These are phyloP conservation scores for Rhodomyrtus tomentosa DNA, from an alignment of 345 rosid species.

Conservation along the genomic window DNA sequence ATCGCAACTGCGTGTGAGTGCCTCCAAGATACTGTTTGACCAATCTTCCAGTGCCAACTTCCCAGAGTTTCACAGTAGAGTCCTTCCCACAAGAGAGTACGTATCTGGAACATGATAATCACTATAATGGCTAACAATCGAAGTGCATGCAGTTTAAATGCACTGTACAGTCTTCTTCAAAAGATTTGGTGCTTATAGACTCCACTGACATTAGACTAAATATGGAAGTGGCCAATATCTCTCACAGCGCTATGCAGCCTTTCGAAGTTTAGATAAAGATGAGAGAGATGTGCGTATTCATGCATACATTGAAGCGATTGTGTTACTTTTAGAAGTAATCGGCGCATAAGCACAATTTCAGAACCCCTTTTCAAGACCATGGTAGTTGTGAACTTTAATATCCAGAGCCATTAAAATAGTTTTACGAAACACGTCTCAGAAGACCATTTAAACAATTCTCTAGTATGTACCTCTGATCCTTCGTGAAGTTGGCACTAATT, in stretches of 20 bases:
- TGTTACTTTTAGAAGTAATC: neutral
- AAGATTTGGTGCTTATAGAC: neutral
- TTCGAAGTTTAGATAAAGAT: neutral
- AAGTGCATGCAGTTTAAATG: neutral
- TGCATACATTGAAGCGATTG: neutral
- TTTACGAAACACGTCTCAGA: neutral
- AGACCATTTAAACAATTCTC: neutral
- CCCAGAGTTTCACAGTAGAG: constrained; percentile 73
- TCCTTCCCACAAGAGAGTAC: constrained; percentile 80
- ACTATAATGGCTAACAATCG: neutral
- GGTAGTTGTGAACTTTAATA: neutral
- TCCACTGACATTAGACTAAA: neutral
- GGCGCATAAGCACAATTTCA: neutral
- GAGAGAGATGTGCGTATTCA: neutral
- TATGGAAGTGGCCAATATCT: neutral
- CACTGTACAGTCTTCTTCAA: neutral
- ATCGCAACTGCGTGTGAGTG: constrained; percentile 42
- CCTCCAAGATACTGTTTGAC: constrained; percentile 72
- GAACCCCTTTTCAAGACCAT: neutral
- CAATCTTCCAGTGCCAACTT: constrained; percentile 63
- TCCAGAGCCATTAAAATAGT: neutral
- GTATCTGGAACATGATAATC: constrained; percentile 30
- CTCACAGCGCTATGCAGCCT: neutral
- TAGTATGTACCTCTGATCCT: constrained; percentile 57
- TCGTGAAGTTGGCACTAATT: constrained; percentile 58